Base-by-base conservation (phyloP, 192 early-diverging fungal genomes). In the Podila verticillata region DNA sequence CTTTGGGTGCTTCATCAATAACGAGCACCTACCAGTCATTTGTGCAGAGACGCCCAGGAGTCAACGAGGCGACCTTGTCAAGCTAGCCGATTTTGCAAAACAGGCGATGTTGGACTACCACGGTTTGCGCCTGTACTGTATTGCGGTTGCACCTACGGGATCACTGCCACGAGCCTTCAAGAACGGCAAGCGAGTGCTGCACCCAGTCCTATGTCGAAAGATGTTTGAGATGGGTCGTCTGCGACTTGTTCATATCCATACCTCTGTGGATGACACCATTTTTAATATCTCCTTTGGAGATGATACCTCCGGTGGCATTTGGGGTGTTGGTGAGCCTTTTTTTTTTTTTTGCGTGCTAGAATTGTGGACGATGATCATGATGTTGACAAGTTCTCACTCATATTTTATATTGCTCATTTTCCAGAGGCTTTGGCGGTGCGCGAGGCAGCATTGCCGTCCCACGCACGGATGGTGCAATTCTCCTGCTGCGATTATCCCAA, bases 21-120 rank as follows among this genome's bases (percentile, higher is more conserved):
- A 91, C 56, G 90, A 94, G 56, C 86, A 91, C 68, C 82, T 96
- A 36, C 93, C 94, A 12, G 90, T 96, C 30, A 74, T 95, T 35
- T 83, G 91, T 0, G 85, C 86, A 30, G 95, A 96, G 82, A 86
- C 91, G 34, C 77, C 77, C 0, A 72, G 77, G 26, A 83, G 77
- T 36, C 85, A 87, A 34, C 60, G 83, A 26, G 83, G 73, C 39
- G 83, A 83, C 39, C 70, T 83, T 49, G 82, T 81, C 28, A 87
- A 86, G 31, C 72, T 89, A 31, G 75, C 85, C 7, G 82, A 81
- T 10, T 70, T 93, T 32, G 87, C 89, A 9, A 85, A 89, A 48
- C 82, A 90, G 44, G 83, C 87, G 7, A 82, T 95, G 57, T 57
- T 87, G 47, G 83, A 83, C 26, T 73, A 85, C 20, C 92, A 94